Base-by-base conservation (phyloP, 129 eudicot species). In the Flaveria ramosissima region DNA sequence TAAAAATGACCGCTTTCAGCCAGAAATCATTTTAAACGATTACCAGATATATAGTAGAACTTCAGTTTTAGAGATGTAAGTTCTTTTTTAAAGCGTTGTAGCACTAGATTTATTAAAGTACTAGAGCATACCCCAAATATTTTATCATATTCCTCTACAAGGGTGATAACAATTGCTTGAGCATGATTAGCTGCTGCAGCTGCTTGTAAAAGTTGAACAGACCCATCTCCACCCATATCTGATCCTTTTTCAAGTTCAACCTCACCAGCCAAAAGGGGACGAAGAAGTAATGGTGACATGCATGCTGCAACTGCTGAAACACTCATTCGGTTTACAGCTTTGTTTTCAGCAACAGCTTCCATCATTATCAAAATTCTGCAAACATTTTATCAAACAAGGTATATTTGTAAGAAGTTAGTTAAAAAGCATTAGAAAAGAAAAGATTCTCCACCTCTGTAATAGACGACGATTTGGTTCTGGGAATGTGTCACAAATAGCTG, bases 101-200 rank as follows among this genome's bases (percentile, higher is more conserved):
- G 39, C 39, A 32, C 39, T 32, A 32, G 7, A 32, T 32, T 32
- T 32, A 32, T 32, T 47, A 62, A 61, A 63, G 24, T 8, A 7
- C 10, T 11, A 48, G 62, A 59, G 41, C 67, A 48, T 91, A 94
- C 98, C 96, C 98, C 97, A 67, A 94, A 94, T 81, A 94, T 84
- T 41, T 76, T 89, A 56, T 94, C 96, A 80, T 94, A 94, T 78
- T 94, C 98, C 84, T 94, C 98, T 5, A 94, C 86, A 65, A 94
- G 78, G 42, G 88, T 84, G 63, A 94, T 91, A 68, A 78, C 76
- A 43, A 94, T 94, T 67, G 96, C 97, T 82, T 94, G 98, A 79
- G 98, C 98, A 89, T 91, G 96, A 83, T 94, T 94, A 74, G 98
- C 98, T 16, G 98, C 98, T 76, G 98, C 98, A 56, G 98, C 98